Base-by-base conservation (phyloP, 1,284 basidiomycete genomes). In the Ceratobasidium sp. region DNA sequence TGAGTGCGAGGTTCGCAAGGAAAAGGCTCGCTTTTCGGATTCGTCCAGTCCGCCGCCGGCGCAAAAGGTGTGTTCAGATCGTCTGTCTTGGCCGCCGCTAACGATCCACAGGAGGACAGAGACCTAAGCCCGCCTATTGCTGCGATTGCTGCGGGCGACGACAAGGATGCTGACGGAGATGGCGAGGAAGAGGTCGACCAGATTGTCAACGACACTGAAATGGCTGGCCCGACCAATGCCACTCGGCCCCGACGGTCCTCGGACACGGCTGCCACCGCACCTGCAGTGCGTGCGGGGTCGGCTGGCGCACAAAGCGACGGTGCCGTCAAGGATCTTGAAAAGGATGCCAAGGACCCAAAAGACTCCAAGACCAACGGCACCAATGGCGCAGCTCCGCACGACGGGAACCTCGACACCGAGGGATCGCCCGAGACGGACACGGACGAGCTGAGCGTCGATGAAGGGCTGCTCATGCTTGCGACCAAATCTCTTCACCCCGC, bases 131-230 rank as follows among this genome's bases (percentile, higher is more conserved):
- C 69, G 5, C 69, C 69, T 44, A 73, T 73, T 73, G 69, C 69
- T 15, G 7, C 69, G 25, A n/a, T 73, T 34, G 91, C 86, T 66
- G 2, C 44, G 44, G 87, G 86, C 17, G 85, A 90, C 76, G 84
- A 87, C 9, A 82, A 84, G 22, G 81, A 91, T 34, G 85, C 86
- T 15, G 85, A 87, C 70, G 80, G 83, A 1, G 84, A 86, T 52
- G 83, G 82, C 46, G 84, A 85, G 69, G 85, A 86, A 13, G 85
- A 87, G 40, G 93, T 91, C 89, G 86, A 90, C 51, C 82, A 78
- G 11, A 93, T 93, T 79, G 84, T 94, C 4, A 82, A 84, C 7
- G 83, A 85, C 54, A 84, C 95, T 59, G 93, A 93, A 29, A 68
- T 68, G 66, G 29, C 66, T 11, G 49, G 43, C n/a, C 66, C n/a